Evolutionary conservation across 108 stramenopile genomes (phyloP), one percentile per base, ranked within the genome.

Genomic region (Skeletonema grethae): DNA sequence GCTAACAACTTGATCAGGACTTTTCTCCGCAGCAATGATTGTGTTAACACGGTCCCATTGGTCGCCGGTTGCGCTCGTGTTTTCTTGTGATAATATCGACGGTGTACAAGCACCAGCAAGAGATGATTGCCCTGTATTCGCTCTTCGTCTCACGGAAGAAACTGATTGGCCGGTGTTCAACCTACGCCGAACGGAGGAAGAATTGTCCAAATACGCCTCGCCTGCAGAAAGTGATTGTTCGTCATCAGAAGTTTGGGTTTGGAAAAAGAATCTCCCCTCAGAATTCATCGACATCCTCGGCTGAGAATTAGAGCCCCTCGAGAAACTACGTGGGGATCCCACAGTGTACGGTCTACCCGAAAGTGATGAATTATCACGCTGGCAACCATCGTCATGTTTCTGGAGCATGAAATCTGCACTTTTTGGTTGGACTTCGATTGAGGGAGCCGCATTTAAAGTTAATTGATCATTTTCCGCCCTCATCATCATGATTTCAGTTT

Each of bases 41-140:
- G 59, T 32, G 57, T 80, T 80, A 9, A 80, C 80, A 61, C 73
- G 80, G 32, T 80, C 65, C 80, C 80, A 80, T 70, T 80, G 80
- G 38, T 73, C n/a, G 22, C 50, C 20, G 18, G 50, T 53, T 22
- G 50, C 18, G 16, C 50, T 53, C 5, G 50, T 53, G 22, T 53
- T 53, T 24, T 53, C 50, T 24, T 53, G 50, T 53, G 50, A 53
- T 5, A 53, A 53, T 24, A 53, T 22, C 4, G 50, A 53, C 22
- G 50, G 50, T 4, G 50, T 7, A 22, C 20, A 15, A n/a, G 20
- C 20, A 2, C 50, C 18, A 22, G 73, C 73, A 24, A 55, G 20
- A 22, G 57, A 59, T 28, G 80, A 80, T 57, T 61, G 65, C 15
- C 63, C 73, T 28, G 80, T 80, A 15, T 67, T 57, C 4, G 80